Percentiles rank a stretch among this genome's conserved stretches.
These are phyloP conservation scores for Aspergillus costaricaensis DNA, from an alignment of 2,329 filamentous ascomycete genomes.

Conservation along the genomic window DNA sequence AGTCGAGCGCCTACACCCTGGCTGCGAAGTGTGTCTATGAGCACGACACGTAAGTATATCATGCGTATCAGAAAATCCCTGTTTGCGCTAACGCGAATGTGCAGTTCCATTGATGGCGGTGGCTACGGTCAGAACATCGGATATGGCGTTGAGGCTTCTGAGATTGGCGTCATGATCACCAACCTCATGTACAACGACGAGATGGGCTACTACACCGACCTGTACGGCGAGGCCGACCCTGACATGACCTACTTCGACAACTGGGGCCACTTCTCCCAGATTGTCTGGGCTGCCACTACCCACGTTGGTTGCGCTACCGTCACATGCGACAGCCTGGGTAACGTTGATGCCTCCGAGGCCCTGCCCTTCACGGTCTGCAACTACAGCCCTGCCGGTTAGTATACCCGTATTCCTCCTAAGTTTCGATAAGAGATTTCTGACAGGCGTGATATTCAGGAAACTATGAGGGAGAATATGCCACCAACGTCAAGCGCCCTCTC, in stretches of 20 bases:
- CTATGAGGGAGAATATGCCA: constrained; percentile 54
- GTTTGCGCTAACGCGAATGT: constrained; percentile 10
- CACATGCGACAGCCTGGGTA: constrained; percentile 48
- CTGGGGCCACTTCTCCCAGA: constrained; percentile 76
- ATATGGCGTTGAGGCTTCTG: constrained; percentile 58
- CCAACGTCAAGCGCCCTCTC: constrained; percentile 52
- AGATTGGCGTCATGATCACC: constrained; percentile 69
- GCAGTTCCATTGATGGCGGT: constrained; percentile 56
- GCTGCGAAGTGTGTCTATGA: constrained; percentile 70
- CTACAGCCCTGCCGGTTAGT: constrained; percentile 73
- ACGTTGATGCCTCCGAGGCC: constrained; percentile 43
- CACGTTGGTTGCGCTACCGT: constrained; percentile 63
- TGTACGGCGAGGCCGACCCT: constrained; percentile 63
- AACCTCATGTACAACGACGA: constrained; percentile 90
- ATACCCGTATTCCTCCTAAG: background rate
- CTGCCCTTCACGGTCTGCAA: constrained; percentile 86
- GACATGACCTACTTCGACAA: constrained; percentile 62
- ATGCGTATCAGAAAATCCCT: too few relatives aligned
- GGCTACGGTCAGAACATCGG: constrained; percentile 93
- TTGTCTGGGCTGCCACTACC: constrained; percentile 68
- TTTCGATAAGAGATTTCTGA: constrained; percentile 25
- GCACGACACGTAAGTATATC: constrained; percentile 67
- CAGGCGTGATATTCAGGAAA: constrained; percentile 50
- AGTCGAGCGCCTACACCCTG: constrained; percentile 62
- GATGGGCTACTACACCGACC: constrained; percentile 56